Evolutionary conservation across 2,329 filamentous ascomycete species (phyloP).

Genomic region (Cylindrodendrum hubeiense): DNA sequence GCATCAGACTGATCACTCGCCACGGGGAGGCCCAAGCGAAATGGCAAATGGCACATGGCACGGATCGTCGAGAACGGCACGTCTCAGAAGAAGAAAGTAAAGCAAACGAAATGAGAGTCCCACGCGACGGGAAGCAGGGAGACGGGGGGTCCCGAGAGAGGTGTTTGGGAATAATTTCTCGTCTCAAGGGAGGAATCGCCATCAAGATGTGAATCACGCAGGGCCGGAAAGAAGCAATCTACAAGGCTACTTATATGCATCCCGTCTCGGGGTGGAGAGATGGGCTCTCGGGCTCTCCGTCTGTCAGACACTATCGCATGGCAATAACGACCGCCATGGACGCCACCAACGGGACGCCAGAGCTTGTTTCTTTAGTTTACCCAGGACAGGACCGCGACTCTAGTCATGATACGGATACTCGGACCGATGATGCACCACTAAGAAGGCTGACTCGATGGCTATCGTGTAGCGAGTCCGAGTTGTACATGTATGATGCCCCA

Average conservation of each 20-base stretch:
- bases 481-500: background rate
- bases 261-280: too few relatives aligned
- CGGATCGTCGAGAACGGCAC: background rate
- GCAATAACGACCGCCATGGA: background rate
- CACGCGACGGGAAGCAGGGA: background rate
- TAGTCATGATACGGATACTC: too few relatives aligned
- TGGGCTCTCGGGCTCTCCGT: background rate
- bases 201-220: background rate
- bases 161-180: background rate
- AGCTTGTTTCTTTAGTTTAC: background rate
- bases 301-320: background rate
- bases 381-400: too few relatives aligned
- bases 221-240: constrained; percentile 8
- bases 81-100: background rate
- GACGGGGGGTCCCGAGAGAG: background rate
- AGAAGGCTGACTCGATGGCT: background rate
- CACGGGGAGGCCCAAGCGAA: background rate
- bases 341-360: background rate
- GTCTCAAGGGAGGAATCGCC: constrained; percentile 1
- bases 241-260: background rate
- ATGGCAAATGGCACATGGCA: background rate
- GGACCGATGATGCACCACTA: too few relatives aligned
- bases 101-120: background rate
- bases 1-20: background rate
- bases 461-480: background rate